phyloP scores from a whole-genome alignment of 306 rosid species.

The Boehmeria nivea region DNA sequence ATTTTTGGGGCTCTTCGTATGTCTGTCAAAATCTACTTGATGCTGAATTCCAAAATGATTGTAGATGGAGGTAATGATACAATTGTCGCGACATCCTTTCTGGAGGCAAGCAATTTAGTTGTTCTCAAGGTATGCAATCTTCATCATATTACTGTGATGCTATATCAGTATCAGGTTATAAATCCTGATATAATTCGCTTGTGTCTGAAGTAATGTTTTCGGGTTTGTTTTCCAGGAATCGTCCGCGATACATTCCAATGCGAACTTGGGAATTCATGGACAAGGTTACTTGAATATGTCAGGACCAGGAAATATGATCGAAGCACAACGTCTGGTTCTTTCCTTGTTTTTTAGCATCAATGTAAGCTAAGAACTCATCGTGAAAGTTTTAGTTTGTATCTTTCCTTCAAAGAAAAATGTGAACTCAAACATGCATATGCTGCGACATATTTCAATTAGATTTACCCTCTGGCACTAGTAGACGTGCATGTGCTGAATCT shows the following conservation, averaged over 20 bases:
- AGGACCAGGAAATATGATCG: constrained; percentile 87
- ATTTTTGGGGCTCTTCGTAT: constrained; percentile 95
- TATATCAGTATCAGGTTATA: constrained; percentile 11
- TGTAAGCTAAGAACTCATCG: constrained; percentile 43
- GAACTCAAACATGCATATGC: too few relatives aligned
- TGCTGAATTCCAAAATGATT: constrained; percentile 85
- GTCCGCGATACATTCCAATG: constrained; percentile 82
- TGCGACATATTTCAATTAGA: too few relatives aligned
- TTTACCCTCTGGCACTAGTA: neutral
- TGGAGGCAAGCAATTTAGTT: constrained; percentile 89
- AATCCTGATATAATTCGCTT: constrained; percentile 20
- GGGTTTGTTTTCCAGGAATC: constrained; percentile 59
- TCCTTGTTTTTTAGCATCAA: constrained; percentile 69
- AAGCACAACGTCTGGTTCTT: constrained; percentile 81
- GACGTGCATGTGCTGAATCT: constrained; percentile 23
- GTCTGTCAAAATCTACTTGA: constrained; percentile 89
- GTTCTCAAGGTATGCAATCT: constrained; percentile 77
- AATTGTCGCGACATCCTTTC: constrained; percentile 75
- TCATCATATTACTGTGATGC: too few relatives aligned
- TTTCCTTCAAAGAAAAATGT: neutral
- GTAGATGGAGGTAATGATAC: constrained; percentile 66
- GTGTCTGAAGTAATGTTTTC: constrained; percentile 23
- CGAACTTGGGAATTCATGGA: constrained; percentile 96
- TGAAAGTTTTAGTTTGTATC: neutral
- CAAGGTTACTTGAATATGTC: constrained; percentile 90